These are phyloP conservation scores for Acanthamoeba triangularis DNA, from an alignment of 208 protist species.

Conservation along the genomic window DNA sequence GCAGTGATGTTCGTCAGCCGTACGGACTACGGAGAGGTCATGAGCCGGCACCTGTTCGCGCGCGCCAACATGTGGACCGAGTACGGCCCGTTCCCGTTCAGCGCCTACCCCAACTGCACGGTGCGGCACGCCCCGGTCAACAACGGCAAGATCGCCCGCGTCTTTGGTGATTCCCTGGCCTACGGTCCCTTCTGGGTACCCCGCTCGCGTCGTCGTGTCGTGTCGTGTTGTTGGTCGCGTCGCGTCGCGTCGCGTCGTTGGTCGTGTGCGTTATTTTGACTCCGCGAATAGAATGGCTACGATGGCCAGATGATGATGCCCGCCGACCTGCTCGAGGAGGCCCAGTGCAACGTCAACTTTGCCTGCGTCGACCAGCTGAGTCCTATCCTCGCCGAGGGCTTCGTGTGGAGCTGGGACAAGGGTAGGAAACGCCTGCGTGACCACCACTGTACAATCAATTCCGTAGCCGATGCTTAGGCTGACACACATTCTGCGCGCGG, in stretches of 20 bases:
- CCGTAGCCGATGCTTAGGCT: too few species aligned
- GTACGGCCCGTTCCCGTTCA: constrained; percentile 3
- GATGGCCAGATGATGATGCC: constrained; percentile 27
- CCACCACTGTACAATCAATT: too few species aligned
- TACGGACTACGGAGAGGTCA: constrained; percentile 9
- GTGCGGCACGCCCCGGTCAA: neutral
- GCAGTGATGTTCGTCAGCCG: constrained; percentile 50
- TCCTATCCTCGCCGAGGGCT: neutral
- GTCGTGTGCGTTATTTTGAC: neutral
- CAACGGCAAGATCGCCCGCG: constrained; percentile 42
- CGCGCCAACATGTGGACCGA: neutral
- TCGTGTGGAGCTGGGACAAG: constrained; percentile 57
- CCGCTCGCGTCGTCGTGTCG: too few species aligned
- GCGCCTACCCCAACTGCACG: constrained; percentile 22
- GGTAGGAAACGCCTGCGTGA: neutral
- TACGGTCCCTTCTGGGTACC: constrained; percentile 42
- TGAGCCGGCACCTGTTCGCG: neutral
- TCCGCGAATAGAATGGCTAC: neutral
- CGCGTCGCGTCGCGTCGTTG: neutral
- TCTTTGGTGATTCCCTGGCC: constrained; percentile 28
- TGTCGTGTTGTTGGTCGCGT: neutral
- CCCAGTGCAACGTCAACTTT: constrained; percentile 50
- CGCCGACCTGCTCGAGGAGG: neutral
- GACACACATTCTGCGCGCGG: neutral
- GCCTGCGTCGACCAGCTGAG: constrained; percentile 36